Base-by-base conservation (phyloP, 805 yeast genomes). In the Lipomyces spencermartinsiae region DNA sequence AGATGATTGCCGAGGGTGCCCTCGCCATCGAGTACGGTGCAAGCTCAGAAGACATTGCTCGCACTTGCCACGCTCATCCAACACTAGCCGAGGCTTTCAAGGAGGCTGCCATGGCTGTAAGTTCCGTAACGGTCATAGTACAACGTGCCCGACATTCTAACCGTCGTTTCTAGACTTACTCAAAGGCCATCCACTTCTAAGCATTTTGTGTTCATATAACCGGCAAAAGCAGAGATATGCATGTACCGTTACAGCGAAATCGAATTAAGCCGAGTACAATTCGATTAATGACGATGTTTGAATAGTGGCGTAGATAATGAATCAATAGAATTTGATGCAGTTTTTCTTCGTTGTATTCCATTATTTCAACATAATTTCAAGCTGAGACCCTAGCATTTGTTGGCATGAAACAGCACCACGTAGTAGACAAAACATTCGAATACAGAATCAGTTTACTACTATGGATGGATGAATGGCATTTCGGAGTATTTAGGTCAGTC, bases 61-160 rank as follows among this genome's bases (percentile, higher is more conserved):
- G 99, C 84, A 91, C 92, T 55, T 94, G 98, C 81, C 99, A 95
- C 78, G 98, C 99, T 67, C 99, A 95, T 83, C 99, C 99, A 80
- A 95, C 99, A 49, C 85, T 95, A 74, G 85, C 97, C 34, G 99
- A 95, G 85, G 98, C 98, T 25, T 91, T 94, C 86, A 94, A 94
- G 84, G 99, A 95, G 85, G 98, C 97, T 75, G 97, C 97, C 75
- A 84, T 92, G 85, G 90, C 96, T 71, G 90, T 57, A 57, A 9
- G 59, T 57, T 10, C 19, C 37, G 9, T 35, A 8, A 19, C 2
- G 4, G 10, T 29, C 16, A n/a, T 22, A 53, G n/a, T n/a, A 10
- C 14, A 9, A 8, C 56, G 22, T 43, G 29, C 29, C 8, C 22
- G 10, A n/a, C 49, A 19, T 43, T 16, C 56, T 53, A 53, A 53